Percentiles rank a stretch among this genome's conserved stretches.
Conservation (phyloP, 805 yeast species). For the Cyberlindnera japonica region DNA sequence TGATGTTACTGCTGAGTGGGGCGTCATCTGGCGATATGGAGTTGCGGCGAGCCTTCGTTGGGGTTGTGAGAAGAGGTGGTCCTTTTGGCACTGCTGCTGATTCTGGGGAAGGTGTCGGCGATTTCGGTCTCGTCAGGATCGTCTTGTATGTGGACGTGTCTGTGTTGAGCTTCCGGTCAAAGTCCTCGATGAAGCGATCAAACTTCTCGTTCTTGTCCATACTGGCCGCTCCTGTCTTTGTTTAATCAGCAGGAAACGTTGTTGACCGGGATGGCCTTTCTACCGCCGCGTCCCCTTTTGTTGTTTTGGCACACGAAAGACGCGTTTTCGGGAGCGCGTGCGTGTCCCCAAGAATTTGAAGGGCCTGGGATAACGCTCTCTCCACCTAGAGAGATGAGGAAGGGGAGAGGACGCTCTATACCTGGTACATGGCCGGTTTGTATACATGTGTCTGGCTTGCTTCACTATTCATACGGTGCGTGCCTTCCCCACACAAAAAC, state of each 20-base stretch:
- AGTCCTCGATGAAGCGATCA: constrained; percentile 35
- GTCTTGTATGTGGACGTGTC: constrained; percentile 34
- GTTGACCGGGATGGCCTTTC: no score
- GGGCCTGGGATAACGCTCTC: no score
- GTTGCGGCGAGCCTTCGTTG: constrained; percentile 26
- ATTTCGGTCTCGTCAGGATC: constrained; percentile 11
- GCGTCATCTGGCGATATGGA: constrained; percentile 24
- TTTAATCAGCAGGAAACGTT: background rate
- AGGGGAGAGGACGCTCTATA: no score
- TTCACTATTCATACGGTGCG: no score
- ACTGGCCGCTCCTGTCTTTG: background rate
- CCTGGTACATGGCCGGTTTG: no score
- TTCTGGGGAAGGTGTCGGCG: constrained; percentile 4
- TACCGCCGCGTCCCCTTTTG: no score
- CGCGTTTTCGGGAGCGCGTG: no score
- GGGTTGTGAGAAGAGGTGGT: constrained; percentile 25
- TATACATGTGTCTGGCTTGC: no score
- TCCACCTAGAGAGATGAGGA: no score
- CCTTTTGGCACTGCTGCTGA: background rate
- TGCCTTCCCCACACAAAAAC: no score
- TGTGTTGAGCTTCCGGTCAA: constrained; percentile 31
- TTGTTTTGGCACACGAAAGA: no score
- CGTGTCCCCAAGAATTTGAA: no score
- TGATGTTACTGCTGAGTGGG: constrained; percentile 12
- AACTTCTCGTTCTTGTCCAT: constrained; percentile 27